A percentile compares a stretch with the other conserved stretches of the same genome.
Evolutionary conservation across 331 rosid genomes (phyloP).

Genomic region (Malus hybrid): DNA sequence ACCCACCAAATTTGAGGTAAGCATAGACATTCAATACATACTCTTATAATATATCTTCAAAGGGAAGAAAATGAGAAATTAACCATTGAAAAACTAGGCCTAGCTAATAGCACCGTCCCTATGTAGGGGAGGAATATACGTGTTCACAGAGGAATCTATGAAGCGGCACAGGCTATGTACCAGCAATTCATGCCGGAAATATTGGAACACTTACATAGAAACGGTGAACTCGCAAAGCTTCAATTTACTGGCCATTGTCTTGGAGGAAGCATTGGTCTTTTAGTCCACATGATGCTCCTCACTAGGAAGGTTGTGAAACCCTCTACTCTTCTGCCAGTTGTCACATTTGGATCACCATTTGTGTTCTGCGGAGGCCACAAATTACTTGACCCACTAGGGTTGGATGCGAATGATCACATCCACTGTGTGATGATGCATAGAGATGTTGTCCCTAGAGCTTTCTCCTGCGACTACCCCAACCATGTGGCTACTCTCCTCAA

Average conservation of each 20-base stretch:
- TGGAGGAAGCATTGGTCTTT: constrained; percentile 76
- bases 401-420: constrained; percentile 47
- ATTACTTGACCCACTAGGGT: constrained; percentile 41
- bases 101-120: neutral
- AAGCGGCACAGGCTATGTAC: constrained; percentile 73
- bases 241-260: constrained; percentile 86
- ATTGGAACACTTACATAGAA: constrained; percentile 41
- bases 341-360: constrained; percentile 39
- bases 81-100: neutral
- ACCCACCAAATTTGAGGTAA: constrained; percentile 73
- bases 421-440: constrained; percentile 65
- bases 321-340: constrained; percentile 49
- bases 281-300: constrained; percentile 70
- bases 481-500: constrained; percentile 54
- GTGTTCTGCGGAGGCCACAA: constrained; percentile 48
- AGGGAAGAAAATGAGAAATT: neutral
- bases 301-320: constrained; percentile 47
- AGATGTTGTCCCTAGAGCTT: constrained; percentile 87
- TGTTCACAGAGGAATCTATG: constrained; percentile 91
- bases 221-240: constrained; percentile 63
- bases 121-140: constrained; percentile 53
- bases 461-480: constrained; percentile 70
- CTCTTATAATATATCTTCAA: neutral
- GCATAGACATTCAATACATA: neutral
- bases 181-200: constrained; percentile 67